Evolutionary conservation across 805 yeast genomes (phyloP), one percentile per base, ranked within the genome.

Genomic region (Sungouiella thailandica): DNA sequence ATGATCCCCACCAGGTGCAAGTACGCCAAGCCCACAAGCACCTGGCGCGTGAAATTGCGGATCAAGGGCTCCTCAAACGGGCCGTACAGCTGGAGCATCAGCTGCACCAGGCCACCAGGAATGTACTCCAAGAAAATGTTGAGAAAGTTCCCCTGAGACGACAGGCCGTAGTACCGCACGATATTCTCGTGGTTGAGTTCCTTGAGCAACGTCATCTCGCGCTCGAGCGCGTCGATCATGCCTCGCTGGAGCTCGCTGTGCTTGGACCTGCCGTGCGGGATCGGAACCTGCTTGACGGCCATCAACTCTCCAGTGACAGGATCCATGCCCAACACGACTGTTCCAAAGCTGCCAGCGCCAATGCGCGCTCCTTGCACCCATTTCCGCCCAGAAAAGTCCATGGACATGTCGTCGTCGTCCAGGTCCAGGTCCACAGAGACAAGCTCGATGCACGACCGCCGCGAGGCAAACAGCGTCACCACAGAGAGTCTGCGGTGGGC

Each of bases 321-420:
- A 53, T 89, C 86, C 79, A 93, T 78, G 0, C 97, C 98, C 23
- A 93, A 63, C 42, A 83, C 89, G 2, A 93, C 98, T 2, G 86
- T 80, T 20, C 97, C 98, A 66, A 88, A 93, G 40, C 94, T 81
- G 3, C 98, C 98, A 7, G 90, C 80, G 0, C 98, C 98, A 44
- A 93, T 87, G 29, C 88, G 68, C 0, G 95, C 85, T 29, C 98
- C 98, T 48, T 83, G 83, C 28, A 88, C 71, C 98, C 98, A 93
- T 27, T 84, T 76, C 22, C 31, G 25, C 7, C 43, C 44, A 8
- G 35, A 28, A 19, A 35, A 33, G 19, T 39, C 24, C 35, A 7
- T 32, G 37, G n/a, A 7, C 14, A 7, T 20, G 8, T 27, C 22
- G 17, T 33, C 40, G 11, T 32, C 44, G 2, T 44, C 50, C 7